Conservation (phyloP, 1,139 yeast genomes). For the Meyerozyma athensensis region DNA sequence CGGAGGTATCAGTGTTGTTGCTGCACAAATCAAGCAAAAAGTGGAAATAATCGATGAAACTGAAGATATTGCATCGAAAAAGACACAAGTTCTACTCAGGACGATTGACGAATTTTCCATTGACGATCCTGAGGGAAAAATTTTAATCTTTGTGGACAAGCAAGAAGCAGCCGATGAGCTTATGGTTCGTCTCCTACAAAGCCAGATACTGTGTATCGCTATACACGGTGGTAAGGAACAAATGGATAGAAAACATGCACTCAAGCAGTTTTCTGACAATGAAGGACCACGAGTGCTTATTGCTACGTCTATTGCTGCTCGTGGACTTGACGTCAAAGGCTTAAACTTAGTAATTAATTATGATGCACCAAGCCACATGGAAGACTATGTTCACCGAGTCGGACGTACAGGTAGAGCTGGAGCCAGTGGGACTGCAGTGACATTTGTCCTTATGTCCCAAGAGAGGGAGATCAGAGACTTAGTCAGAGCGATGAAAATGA, state of each 20-base stretch:
- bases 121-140: conserved; percentile 40
- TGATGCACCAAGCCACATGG: conserved; percentile 89
- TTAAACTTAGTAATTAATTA: conserved; percentile 76
- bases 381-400: conserved; percentile 93
- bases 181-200: conserved; percentile 48
- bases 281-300: conserved; percentile 56
- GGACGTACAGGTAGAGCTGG: conserved; percentile 98
- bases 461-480: conserved; percentile 69
- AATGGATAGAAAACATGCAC: conserved; percentile 71
- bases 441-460: conserved; percentile 64
- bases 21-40: conserved; percentile 71
- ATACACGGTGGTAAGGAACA: conserved; percentile 95
- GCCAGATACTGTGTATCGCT: conserved; percentile 58
- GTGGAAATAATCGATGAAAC: conserved; percentile 53
- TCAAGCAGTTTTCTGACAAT: conserved; percentile 57
- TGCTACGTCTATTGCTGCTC: conserved; percentile 92
- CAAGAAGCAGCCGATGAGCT: conserved; percentile 78
- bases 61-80: conserved; percentile 22
- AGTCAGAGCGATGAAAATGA: conserved; percentile 59
- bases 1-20: conserved; percentile 81
- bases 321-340: conserved; percentile 89
- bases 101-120: conserved; percentile 44
- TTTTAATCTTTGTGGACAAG: conserved; percentile 80
- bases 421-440: conserved; percentile 67
- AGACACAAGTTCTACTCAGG: conserved; percentile 51